Base-by-base conservation (phyloP, 202 grass and related monocot genomes). In the Panicum virgatum region DNA sequence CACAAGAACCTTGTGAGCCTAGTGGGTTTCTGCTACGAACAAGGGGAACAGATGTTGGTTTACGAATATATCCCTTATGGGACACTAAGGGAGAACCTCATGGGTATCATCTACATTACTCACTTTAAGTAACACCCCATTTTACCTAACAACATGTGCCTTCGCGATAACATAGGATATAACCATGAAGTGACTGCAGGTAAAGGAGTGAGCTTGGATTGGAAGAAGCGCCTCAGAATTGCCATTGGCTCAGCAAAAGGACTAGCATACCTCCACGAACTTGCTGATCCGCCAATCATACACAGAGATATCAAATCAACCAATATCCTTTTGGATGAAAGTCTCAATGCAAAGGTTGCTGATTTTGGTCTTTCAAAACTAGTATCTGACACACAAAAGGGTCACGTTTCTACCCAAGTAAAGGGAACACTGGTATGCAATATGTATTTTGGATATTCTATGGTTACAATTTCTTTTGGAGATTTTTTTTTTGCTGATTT, bases 41-140 rank as follows among this genome's bases (percentile, higher is more conserved):
- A 94, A 80, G 92, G 89, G 78, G 92, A 94, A 45, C 92, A 94
- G 64, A 89, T 94, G 92, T 74, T 94, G 81, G 86, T 94, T 60
- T 94, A 94, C 16, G 92, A 94, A 51, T 94, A 87, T 63, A 89
- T 94, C 87, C 29, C 86, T 40, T 89, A 89, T 77, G 92, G 89
- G 34, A 94, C 89, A 25, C 44, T 94, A 62, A 83, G 92, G 37
- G 92, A 91, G 13, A 94, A 87, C 84, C 77, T 94, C 63, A 94
- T 80, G 51, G 92, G 92, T 94, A 79, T 23, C 36, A 16, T 78
- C 58, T 62, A 69, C 26, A 32, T 56, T 78, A 81, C 44, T 82
- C 43, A 30, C 72, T 60, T 73, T 78, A 44, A 77, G 22, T 29
- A 86, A 68, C 32, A 77, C 30, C 0, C 18, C 36, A 48, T 26